Base-by-base conservation (phyloP, 495 filamentous ascomycete species). In the Neurospora sp. region DNA sequence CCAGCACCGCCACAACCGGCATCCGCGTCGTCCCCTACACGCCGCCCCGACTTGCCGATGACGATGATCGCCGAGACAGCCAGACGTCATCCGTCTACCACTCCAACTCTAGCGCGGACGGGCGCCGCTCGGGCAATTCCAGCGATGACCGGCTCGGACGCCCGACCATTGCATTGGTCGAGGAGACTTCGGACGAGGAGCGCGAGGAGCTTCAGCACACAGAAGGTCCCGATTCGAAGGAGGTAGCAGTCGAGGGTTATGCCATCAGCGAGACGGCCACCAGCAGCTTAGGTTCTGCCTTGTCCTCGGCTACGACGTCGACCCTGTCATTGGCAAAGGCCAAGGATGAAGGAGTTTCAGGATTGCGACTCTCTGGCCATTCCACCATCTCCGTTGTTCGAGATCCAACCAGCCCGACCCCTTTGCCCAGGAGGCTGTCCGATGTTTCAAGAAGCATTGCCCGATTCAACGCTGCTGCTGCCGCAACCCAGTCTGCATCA, bases 11-110 rank as follows among this genome's bases (percentile, higher is more conserved):
- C 15, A 34, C 54, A 19, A 66, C 54, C 9, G 83, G 81, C 69
- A 84, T 88, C 75, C 84, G 86, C 73, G 80, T 89, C 77, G 80
- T 91, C 74, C 88, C 86, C 17, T 85, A 84, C 71, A 84, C 85
- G 17, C 87, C 86, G 37, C 84, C 84, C n/a, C 79, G 81, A 36
- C 77, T 82, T 66, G 54, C 54, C 62, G 78, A 80, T 31, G 75
- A 77, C 48, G 81, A 80, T 21, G 77, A 79, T 70, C 78, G 79
- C 38, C 72, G 74, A 39, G 74, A 79, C 71, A 81, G 80, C 69
- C 80, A 82, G 73, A 75, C 78, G 3, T 81, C 80, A 31, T 79
- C 76, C 31, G 77, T 74, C 62, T 72, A 77, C 24, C 66, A 17
- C 40, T 42, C 54, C 54, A 66, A 66, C 28, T 19, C 54, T 15